Evolutionary conservation across 1,139 yeast genomes (phyloP).

Genomic region (Spathaspora sp.): DNA sequence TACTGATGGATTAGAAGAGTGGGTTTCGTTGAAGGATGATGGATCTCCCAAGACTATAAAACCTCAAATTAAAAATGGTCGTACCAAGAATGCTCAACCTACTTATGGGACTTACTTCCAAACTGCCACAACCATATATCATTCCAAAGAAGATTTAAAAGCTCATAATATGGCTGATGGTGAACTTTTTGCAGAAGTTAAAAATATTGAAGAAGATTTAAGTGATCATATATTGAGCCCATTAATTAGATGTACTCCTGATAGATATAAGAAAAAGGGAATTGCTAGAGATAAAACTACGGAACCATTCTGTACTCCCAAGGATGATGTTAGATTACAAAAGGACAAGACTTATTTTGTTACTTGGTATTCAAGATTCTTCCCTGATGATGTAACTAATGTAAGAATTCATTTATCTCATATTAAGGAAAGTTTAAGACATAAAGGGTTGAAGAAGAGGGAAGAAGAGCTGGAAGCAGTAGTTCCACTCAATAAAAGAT

Average conservation of each 20-base stretch:
- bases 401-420: constrained; percentile 70
- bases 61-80: constrained; percentile 74
- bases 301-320: constrained; percentile 83
- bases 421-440: constrained; percentile 53
- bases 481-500: constrained; percentile 22
- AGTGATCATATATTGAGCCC: constrained; percentile 73
- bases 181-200: constrained; percentile 55
- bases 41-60: constrained; percentile 80
- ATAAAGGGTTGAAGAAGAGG: constrained; percentile 54
- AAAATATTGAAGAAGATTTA: constrained; percentile 61
- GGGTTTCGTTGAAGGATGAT: constrained; percentile 75
- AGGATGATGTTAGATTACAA: constrained; percentile 54
- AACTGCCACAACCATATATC: constrained; percentile 59
- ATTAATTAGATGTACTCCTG: constrained; percentile 81
- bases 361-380: constrained; percentile 76
- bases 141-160: constrained; percentile 57
- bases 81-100: constrained; percentile 64
- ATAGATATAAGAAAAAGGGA: constrained; percentile 65
- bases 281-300: constrained; percentile 52
- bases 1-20: constrained; percentile 70
- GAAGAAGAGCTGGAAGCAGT: constrained; percentile 7
- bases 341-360: constrained; percentile 67
- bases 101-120: constrained; percentile 77
- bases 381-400: constrained; percentile 47
- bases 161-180: constrained; percentile 70